Evolutionary conservation across 768 basidiomycete genomes (phyloP).

Genomic region (Tremella fuciformis): DNA sequence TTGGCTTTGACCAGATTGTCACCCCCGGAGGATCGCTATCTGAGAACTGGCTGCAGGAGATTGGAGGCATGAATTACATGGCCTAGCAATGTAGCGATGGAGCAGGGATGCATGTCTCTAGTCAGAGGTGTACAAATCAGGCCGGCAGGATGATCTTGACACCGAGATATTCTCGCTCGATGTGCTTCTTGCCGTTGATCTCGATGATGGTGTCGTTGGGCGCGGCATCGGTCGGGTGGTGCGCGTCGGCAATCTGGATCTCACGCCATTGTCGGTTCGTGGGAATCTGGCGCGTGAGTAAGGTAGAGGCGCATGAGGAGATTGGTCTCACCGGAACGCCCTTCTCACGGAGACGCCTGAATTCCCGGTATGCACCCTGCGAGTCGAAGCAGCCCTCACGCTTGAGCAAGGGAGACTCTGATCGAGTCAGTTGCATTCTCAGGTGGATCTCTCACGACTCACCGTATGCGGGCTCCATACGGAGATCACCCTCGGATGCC

Average conservation of each 20-base stretch:
- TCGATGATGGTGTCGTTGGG: slow-evolving; percentile 10
- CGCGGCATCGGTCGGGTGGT: slow-evolving; percentile 26
- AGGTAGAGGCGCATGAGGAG: slow-evolving; percentile 6
- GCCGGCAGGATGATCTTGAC: slow-evolving; percentile 33
- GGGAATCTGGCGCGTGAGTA: slow-evolving; percentile 17
- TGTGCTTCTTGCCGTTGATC: slow-evolving; percentile 28
- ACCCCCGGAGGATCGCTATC: neutral
- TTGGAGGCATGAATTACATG: neutral
- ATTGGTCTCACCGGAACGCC: slow-evolving; percentile 45
- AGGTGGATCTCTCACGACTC: slow-evolving; percentile 20
- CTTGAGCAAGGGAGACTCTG: slow-evolving; percentile 44
- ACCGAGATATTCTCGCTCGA: slow-evolving; percentile 27
- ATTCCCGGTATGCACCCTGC: slow-evolving; percentile 48
- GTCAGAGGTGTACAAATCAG: neutral
- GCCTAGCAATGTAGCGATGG: no score
- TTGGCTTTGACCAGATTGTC: no score
- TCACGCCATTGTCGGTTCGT: slow-evolving; percentile 47
- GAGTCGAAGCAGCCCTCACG: slow-evolving; percentile 45
- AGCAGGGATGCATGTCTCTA: no score
- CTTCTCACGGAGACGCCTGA: slow-evolving; percentile 36
- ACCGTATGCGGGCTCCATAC: slow-evolving; percentile 33
- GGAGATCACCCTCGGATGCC: slow-evolving; percentile 25
- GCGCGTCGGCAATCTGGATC: slow-evolving; percentile 40
- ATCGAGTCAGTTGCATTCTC: neutral
- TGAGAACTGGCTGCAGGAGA: slow-evolving; percentile 1